Evolutionary conservation across 2,329 filamentous ascomycete genomes (phyloP).

Genomic region (Dothideomycetes sp.): DNA sequence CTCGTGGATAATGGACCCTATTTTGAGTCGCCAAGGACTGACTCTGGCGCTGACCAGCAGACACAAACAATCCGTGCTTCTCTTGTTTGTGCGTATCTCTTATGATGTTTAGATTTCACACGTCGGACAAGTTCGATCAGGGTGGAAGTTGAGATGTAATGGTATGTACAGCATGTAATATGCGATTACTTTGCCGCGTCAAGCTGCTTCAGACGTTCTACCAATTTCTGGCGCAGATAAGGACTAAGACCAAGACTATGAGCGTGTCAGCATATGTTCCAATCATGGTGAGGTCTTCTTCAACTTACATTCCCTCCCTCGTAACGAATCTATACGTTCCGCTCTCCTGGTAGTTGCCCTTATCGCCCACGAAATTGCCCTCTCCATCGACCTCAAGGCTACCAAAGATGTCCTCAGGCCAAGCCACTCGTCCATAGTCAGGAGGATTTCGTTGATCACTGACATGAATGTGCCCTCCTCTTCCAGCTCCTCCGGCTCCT

Average conservation of each 20-base stretch:
- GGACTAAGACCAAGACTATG: constrained; percentile 24
- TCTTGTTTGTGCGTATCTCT: too few species aligned
- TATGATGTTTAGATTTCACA: too few species aligned
- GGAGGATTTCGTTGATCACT: constrained; percentile 51
- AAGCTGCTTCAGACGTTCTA: constrained; percentile 26
- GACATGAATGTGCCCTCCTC: constrained; percentile 56
- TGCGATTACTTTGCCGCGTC: constrained; percentile 18
- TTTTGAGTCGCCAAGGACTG: too few species aligned
- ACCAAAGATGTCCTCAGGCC: constrained; percentile 58
- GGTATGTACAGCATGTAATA: too few species aligned
- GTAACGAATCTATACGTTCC: constrained; percentile 55
- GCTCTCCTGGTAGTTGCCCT: constrained; percentile 51
- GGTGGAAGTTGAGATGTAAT: too few species aligned
- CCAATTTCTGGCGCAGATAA: constrained; percentile 26
- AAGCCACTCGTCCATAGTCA: constrained; percentile 55
- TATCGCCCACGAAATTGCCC: constrained; percentile 47
- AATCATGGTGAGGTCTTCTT: background rate
- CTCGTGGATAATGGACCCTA: too few species aligned
- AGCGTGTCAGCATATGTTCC: constrained; percentile 5
- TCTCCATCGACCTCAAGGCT: constrained; percentile 52
- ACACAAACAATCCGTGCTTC: too few species aligned
- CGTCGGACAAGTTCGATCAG: too few species aligned
- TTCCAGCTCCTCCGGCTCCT: constrained; percentile 47
- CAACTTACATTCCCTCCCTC: constrained; percentile 48
- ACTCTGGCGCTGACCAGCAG: too few species aligned